Percentiles rank a stretch among this genome's conserved stretches.
Evolutionary conservation across 1,284 basidiomycete genomes (phyloP).

Genomic region (Sanghuangporus sanghuang): DNA sequence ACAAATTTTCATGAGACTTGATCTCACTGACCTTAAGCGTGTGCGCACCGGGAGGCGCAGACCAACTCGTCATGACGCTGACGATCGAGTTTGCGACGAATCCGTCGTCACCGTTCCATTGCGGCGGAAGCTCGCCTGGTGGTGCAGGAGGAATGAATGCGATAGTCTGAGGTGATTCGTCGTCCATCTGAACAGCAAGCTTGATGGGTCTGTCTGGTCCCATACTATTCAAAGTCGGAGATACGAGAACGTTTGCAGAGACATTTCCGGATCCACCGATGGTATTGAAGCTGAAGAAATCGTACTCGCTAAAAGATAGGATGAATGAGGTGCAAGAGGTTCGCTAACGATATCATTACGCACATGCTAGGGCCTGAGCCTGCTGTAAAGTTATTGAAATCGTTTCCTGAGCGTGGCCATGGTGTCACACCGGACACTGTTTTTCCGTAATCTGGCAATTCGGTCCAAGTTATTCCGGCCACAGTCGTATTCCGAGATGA

Average conservation of each 20-base stretch:
- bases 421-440: conserved; percentile 60
- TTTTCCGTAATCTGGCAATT: conserved; percentile 52
- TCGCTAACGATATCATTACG: conserved; percentile 21
- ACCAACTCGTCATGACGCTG: conserved; percentile 33
- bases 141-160: conserved; percentile 46
- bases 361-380: conserved; percentile 58
- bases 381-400: conserved; percentile 49
- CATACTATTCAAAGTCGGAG: conserved; percentile 56
- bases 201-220: conserved; percentile 48
- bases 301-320: conserved; percentile 44
- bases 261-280: conserved; percentile 37
- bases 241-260: conserved; percentile 45
- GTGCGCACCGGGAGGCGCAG: conserved; percentile 45
- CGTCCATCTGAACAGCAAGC: conserved; percentile 54
- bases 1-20: background rate
- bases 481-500: conserved; percentile 47
- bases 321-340: background rate
- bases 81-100: conserved; percentile 52
- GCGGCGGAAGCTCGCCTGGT: conserved; percentile 42
- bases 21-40: conserved; percentile 43
- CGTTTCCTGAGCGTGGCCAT: conserved; percentile 47
- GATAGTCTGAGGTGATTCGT: conserved; percentile 34
- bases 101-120: conserved; percentile 45
- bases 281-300: conserved; percentile 53
- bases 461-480: conserved; percentile 49